These are phyloP conservation scores for Penicillium sclerotiorum DNA, from an alignment of 2,329 filamentous ascomycete species.

Conservation along the genomic window DNA sequence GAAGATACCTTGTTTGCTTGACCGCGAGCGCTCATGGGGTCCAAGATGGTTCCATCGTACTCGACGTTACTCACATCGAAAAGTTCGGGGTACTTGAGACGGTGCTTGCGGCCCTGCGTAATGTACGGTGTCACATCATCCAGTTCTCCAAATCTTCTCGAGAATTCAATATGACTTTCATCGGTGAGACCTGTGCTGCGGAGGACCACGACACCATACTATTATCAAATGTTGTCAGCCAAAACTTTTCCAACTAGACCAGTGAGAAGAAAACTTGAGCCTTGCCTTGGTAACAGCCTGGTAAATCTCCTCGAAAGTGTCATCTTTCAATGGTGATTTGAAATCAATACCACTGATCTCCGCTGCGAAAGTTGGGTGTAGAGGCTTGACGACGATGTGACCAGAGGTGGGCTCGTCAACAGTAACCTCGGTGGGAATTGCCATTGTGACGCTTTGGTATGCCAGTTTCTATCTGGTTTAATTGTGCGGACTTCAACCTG, in stretches of 20 bases:
- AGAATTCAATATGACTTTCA: conserved; percentile 55
- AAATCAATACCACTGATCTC: conserved; percentile 43
- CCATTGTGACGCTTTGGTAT: no score
- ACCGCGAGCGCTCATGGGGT: conserved; percentile 2
- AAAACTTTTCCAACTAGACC: neutral
- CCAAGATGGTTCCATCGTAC: conserved; percentile 42
- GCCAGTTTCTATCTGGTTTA: no score
- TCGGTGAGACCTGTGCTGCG: conserved; percentile 57
- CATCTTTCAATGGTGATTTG: conserved; percentile 31
- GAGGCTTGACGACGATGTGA: conserved; percentile 28
- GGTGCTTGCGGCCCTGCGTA: conserved; percentile 48
- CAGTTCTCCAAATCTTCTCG: conserved; percentile 56
- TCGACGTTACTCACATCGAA: conserved; percentile 63
- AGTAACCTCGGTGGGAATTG: no score
- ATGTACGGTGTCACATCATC: conserved; percentile 59
- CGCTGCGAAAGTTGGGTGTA: conserved; percentile 42
- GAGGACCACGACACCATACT: conserved; percentile 59
- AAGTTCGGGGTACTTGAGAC: conserved; percentile 55
- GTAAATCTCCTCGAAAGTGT: conserved; percentile 39
- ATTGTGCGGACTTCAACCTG: no score
- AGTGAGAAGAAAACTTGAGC: neutral
- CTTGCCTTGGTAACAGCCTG: conserved; percentile 40
- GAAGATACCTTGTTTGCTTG: conserved; percentile 31
- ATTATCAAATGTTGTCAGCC: neutral
- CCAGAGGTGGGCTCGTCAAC: no score